phyloP scores from a whole-genome alignment of 176 grass and related monocot genomes.

The Rhynchospora breviuscula region DNA sequence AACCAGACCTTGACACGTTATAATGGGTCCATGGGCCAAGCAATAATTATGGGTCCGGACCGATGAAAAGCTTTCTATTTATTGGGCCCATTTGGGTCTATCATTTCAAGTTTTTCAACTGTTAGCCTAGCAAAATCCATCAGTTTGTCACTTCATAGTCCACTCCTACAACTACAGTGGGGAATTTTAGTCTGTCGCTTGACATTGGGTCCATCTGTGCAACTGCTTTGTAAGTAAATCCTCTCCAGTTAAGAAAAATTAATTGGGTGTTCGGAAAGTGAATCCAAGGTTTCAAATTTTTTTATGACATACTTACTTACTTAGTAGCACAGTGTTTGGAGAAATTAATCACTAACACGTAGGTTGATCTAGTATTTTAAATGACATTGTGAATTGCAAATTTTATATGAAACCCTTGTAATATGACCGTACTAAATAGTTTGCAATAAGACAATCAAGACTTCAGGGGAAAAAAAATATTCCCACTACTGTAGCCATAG shows the following conservation, averaged over 20 bases:
- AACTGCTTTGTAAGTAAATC: neutral
- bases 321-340: too few relatives aligned
- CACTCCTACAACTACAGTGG: neutral
- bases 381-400: too few relatives aligned
- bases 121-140: too few relatives aligned
- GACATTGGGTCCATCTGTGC: neutral
- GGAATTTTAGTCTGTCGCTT: conserved; percentile 2
- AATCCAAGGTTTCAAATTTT: neutral
- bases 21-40: neutral
- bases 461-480: neutral
- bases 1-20: neutral
- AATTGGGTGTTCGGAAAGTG: neutral
- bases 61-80: neutral
- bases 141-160: neutral
- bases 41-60: neutral
- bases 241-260: neutral
- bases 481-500: neutral
- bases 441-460: too few relatives aligned
- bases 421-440: too few relatives aligned
- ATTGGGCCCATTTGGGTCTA: conserved; percentile 7
- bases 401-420: too few relatives aligned
- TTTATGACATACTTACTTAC: too few relatives aligned
- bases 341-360: too few relatives aligned
- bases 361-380: too few relatives aligned
- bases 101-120: neutral